Evolutionary conservation across 257 asterid species (phyloP).

Genomic region (Przewalskia tangutica): DNA sequence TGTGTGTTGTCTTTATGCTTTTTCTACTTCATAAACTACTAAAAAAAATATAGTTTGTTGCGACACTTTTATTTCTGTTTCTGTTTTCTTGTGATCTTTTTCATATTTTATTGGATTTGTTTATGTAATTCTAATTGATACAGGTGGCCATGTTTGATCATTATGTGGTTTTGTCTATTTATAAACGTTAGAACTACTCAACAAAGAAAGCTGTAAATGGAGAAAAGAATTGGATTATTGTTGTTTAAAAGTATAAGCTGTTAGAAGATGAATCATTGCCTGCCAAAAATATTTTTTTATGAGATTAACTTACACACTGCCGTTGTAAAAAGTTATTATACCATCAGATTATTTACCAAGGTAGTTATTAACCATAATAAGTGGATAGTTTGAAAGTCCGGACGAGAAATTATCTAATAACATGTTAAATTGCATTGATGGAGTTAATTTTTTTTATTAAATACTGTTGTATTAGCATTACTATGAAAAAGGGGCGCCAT

Average conservation of each 20-base stretch:
- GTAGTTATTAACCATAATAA: background rate
- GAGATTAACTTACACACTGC: background rate
- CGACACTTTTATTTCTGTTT: background rate
- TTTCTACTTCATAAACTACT: background rate
- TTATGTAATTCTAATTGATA: background rate
- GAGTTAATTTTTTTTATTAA: too few species aligned
- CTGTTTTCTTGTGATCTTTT: background rate
- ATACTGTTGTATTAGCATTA: background rate
- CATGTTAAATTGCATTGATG: background rate
- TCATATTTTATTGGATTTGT: background rate
- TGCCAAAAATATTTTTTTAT: background rate
- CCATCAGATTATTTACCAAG: background rate
- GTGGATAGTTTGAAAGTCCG: background rate
- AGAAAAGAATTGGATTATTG: background rate
- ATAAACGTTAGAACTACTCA: background rate
- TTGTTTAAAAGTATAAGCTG: background rate
- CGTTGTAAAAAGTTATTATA: background rate
- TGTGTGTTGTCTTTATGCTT: conserved; percentile 3
- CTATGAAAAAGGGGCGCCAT: background rate
- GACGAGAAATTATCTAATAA: background rate
- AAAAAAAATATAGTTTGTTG: background rate
- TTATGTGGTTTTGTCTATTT: background rate
- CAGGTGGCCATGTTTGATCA: background rate
- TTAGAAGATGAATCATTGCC: background rate
- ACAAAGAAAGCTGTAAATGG: background rate